These are phyloP conservation scores for Litsea cubeba DNA, from an alignment of 164 flowering plant genomes.

Conservation along the genomic window DNA sequence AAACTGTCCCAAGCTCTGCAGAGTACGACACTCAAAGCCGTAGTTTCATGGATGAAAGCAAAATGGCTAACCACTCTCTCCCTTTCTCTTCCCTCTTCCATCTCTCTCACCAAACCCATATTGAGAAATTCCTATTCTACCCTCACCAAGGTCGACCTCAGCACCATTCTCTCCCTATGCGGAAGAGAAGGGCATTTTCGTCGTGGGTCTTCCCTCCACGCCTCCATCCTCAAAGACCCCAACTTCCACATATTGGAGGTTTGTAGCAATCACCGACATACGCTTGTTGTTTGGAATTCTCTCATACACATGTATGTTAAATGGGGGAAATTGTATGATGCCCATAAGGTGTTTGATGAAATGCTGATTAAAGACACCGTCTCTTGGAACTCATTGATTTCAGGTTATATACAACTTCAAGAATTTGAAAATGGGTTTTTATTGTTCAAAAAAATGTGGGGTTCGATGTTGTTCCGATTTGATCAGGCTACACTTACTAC, in stretches of 20 bases:
- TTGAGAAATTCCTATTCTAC: constrained; percentile 8
- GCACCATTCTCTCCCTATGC: constrained; percentile 42
- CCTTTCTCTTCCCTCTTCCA: constrained; percentile 19
- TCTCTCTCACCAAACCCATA: constrained; percentile 4
- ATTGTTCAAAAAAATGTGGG: constrained; percentile 44
- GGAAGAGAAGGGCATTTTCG: constrained; percentile 43
- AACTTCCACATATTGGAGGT: constrained; percentile 10
- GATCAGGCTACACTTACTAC: constrained; percentile 77
- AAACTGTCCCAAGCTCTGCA: too few species aligned
- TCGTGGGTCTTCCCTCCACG: constrained; percentile 71
- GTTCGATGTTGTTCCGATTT: constrained; percentile 19
- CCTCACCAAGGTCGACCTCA: constrained; percentile 28
- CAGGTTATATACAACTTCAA: constrained; percentile 43
- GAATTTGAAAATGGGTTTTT: constrained; percentile 38
- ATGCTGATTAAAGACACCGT: constrained; percentile 68
- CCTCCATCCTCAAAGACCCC: constrained; percentile 46
- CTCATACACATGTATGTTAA: constrained; percentile 52
- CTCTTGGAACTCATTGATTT: constrained; percentile 70
- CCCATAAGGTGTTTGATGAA: constrained; percentile 55
- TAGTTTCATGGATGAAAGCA: constrained; percentile 49
- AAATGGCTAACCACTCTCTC: constrained; percentile 37
- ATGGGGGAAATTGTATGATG: constrained; percentile 37
- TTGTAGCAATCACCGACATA: constrained; percentile 1
- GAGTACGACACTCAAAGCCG: too few species aligned
- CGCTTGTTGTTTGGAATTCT: constrained; percentile 60